Evolutionary conservation across 2,329 filamentous ascomycete genomes (phyloP), one percentile per base, ranked within the genome.

Genomic region (Penicillium aurantiogriseum): DNA sequence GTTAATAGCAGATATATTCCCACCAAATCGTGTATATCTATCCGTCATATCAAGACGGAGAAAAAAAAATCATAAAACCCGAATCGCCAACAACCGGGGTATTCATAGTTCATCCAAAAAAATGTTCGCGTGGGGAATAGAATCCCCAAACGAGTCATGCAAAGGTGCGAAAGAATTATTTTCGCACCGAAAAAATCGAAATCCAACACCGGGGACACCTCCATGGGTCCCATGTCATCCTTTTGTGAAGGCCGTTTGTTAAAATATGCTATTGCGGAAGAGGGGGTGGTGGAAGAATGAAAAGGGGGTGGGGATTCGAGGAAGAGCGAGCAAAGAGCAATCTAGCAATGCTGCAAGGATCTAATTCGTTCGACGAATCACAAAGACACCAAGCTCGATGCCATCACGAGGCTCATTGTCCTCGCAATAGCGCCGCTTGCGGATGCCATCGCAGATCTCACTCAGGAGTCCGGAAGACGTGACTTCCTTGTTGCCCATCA

Each of bases 391-490:
- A 44, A 81, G 65, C 63, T 81, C 79, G 27, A 81, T 67, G 0
- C 75, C 76, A 35, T 74, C 71, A 19, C 70, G 75, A 43, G 79
- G 79, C 57, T 76, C 76, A 48, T 69, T 74, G 54, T 74, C 76
- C 46, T 74, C 70, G 25, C 64, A 75, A 63, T 83, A 83, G 25
- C 77, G 75, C 56, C 80, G 76, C 50, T 76, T 77, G 39, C 77
- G 78, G n/a, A 88, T 81, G 6, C 83, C 83, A 44, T 86, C 80
- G 43, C 85, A 72, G 15, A 88, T 80, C 62, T 85, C 81, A 57
- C 83, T 78, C 40, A 86, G 78, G n/a, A 87, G 71, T 64, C 82
- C 81, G 23, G 82, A 78, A 0, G 82, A 79, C 2, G 80, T 82
- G 45, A 83, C 69, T 49, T 82, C 79, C 49, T 78, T 74, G 59